These are phyloP conservation scores for Glebionis coronaria DNA, from an alignment of 129 eudicot species.

Conservation along the genomic window DNA sequence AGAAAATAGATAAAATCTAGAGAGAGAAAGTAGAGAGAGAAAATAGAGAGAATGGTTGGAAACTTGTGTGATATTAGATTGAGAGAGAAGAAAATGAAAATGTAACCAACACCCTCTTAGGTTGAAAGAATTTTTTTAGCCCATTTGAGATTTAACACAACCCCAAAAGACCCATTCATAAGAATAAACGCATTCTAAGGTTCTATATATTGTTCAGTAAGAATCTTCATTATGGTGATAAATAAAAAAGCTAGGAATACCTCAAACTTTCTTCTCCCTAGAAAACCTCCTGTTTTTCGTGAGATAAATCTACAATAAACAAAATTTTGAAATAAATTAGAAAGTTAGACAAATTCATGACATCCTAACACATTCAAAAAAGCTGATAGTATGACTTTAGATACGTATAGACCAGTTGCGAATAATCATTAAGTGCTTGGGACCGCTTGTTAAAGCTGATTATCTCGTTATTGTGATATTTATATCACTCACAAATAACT, in stretches of 20 bases:
- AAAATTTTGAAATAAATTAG: constrained; percentile 1
- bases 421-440: no score
- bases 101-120: background rate
- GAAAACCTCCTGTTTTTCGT: constrained; percentile 81
- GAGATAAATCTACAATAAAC: constrained; percentile 70
- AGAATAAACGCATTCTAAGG: background rate
- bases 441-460: no score
- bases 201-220: no score
- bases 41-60: no score
- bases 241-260: background rate
- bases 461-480: no score
- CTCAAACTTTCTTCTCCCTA: constrained; percentile 86
- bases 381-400: no score
- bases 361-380: constrained; percentile 1
- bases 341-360: background rate
- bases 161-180: background rate
- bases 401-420: no score
- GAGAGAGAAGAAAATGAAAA: no score
- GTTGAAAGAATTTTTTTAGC: background rate
- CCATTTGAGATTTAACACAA: background rate
- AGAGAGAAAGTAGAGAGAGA: no score
- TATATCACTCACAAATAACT: no score
- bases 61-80: no score
- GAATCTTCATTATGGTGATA: constrained; percentile 4
- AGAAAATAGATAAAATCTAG: no score